Percentiles rank a stretch among this genome's conserved stretches.
Conservation (phyloP, 2,329 filamentous ascomycete species). For the Kalaharituber pfeilii region DNA sequence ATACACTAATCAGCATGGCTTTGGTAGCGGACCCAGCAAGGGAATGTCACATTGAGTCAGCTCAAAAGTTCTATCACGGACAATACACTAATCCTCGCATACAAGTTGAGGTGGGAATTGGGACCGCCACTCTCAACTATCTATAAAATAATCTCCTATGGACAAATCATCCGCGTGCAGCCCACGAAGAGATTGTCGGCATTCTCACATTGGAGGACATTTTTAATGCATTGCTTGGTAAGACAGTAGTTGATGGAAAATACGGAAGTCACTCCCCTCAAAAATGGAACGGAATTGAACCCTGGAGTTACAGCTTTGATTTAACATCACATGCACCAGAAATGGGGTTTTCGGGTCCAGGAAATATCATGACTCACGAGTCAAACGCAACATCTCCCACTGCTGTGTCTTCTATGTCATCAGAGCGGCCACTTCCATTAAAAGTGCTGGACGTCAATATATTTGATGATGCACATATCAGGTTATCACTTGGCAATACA, state of each 20-base stretch:
- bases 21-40: not conserved
- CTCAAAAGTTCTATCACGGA: not conserved
- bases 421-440: too few species aligned
- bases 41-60: not conserved
- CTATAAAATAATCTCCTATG: not conserved
- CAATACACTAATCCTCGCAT: not conserved
- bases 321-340: too few species aligned
- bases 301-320: too few species aligned
- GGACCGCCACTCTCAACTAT: not conserved
- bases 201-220: not conserved
- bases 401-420: too few species aligned
- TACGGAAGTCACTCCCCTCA: not conserved
- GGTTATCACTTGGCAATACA: not conserved
- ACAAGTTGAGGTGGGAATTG: not conserved
- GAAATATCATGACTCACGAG: too few species aligned
- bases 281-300: not conserved
- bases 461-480: not conserved
- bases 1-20: not conserved
- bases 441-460: not conserved
- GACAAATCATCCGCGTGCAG: not conserved
- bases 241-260: not conserved
- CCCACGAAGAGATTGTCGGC: not conserved
- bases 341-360: too few species aligned
- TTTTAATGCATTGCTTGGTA: not conserved
- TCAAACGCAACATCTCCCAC: too few species aligned